phyloP scores from a whole-genome alignment of 331 rosid species.

The Acacia pycnantha region DNA sequence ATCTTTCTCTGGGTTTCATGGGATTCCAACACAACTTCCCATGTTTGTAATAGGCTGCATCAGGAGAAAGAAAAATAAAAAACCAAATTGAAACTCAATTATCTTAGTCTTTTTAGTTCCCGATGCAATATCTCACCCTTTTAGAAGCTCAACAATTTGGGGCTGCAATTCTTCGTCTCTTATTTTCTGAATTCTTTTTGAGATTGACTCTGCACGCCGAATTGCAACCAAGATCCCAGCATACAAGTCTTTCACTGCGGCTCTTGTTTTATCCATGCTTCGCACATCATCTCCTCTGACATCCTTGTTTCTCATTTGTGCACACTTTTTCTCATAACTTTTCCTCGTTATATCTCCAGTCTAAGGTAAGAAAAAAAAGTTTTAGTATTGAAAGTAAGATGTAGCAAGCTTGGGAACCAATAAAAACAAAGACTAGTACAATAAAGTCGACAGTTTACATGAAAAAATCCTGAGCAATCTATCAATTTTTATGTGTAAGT shows the following conservation, averaged over 20 bases:
- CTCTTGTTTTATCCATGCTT: conserved; percentile 71
- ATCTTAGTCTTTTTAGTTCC: conserved; percentile 10
- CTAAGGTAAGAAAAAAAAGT: conserved; percentile 36
- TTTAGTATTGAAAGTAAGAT: conserved; percentile 15
- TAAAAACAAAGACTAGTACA: not conserved
- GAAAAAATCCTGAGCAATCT: not conserved
- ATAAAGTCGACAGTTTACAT: not conserved
- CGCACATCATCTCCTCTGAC: conserved; percentile 65
- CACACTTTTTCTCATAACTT: conserved; percentile 76
- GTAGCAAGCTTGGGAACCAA: conserved; percentile 3
- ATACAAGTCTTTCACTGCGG: conserved; percentile 74
- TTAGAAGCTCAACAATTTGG: conserved; percentile 79
- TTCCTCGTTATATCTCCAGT: conserved; percentile 80
- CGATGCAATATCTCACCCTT: conserved; percentile 61
- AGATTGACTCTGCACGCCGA: conserved; percentile 86
- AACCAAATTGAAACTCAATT: conserved; percentile 31
- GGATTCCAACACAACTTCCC: conserved; percentile 81
- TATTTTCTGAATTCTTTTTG: conserved; percentile 74
- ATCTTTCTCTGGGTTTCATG: conserved; percentile 92
- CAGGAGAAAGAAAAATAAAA: conserved; percentile 40
- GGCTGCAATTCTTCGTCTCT: conserved; percentile 92
- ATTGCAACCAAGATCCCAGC: conserved; percentile 90
- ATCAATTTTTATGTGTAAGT: not conserved
- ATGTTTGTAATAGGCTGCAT: conserved; percentile 79
- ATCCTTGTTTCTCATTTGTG: conserved; percentile 65